Conservation (phyloP, 2,329 filamentous ascomycete species). For the Graphiopsis chlorocephala region DNA sequence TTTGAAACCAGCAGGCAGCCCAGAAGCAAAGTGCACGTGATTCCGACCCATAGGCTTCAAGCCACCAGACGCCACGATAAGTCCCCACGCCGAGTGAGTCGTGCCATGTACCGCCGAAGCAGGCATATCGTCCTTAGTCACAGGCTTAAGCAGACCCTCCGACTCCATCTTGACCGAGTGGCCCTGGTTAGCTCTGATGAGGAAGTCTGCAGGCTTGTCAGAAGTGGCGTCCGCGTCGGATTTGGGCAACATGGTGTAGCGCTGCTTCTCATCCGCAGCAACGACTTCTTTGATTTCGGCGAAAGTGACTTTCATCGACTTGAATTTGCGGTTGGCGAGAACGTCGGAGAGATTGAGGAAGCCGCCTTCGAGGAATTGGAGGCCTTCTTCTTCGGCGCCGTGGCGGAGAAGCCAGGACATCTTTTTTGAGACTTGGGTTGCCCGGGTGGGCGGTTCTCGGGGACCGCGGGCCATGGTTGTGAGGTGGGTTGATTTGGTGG, state of each 20-base stretch:
- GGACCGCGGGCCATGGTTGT: conserved; percentile 6
- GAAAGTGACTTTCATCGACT: conserved; percentile 69
- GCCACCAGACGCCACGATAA: conserved; percentile 73
- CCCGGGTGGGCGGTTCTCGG: conserved; percentile 20
- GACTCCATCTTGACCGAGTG: conserved; percentile 77
- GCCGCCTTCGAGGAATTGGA: conserved; percentile 57
- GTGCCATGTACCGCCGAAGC: conserved; percentile 76
- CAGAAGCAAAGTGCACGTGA: conserved; percentile 86
- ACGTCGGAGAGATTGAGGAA: conserved; percentile 61
- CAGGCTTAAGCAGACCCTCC: conserved; percentile 66
- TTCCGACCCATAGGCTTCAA: conserved; percentile 77
- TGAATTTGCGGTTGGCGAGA: conserved; percentile 59
- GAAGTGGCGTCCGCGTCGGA: conserved; percentile 25
- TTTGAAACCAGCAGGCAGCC: conserved; percentile 54
- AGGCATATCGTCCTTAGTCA: conserved; percentile 52
- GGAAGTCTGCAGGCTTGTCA: conserved; percentile 62
- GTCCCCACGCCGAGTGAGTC: conserved; percentile 74
- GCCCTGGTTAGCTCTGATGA: conserved; percentile 94
- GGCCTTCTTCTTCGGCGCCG: conserved; percentile 58
- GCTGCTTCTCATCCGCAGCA: conserved; percentile 78
- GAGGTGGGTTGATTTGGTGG: background rate
- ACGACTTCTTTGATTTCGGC: conserved; percentile 70
- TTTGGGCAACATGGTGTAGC: conserved; percentile 72
- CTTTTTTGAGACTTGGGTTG: conserved; percentile 35
- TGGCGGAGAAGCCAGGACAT: conserved; percentile 56